Percentiles rank a stretch among this genome's conserved stretches.
phyloP scores from a whole-genome alignment of 1,284 basidiomycete species.

The Cystobasidium sp. region DNA sequence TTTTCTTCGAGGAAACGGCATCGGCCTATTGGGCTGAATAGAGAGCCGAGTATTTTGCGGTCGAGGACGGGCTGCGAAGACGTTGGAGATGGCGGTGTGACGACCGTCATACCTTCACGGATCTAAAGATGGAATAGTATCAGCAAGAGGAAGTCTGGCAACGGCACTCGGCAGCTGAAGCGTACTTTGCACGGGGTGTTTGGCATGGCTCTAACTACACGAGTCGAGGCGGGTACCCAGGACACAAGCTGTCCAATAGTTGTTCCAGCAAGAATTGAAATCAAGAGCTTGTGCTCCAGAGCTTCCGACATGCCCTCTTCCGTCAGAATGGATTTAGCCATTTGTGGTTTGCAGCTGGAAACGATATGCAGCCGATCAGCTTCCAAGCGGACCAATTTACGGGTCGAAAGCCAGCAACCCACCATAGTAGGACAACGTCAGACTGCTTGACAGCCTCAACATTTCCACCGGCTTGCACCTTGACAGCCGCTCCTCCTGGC shows the following conservation, averaged over 20 bases:
- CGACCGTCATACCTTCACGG: conserved; percentile 94
- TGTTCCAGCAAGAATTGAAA: conserved; percentile 95
- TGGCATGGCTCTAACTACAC: conserved; percentile 95
- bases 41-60: conserved; percentile 79
- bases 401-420: conserved; percentile 51
- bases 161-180: conserved; percentile 7
- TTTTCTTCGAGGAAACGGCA: conserved; percentile 94
- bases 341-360: conserved; percentile 87
- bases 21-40: conserved; percentile 92
- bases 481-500: conserved; percentile 60
- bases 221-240: conserved; percentile 77
- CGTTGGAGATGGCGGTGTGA: conserved; percentile 69
- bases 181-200: conserved; percentile 94
- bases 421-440: conserved; percentile 89
- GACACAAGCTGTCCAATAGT: conserved; percentile 78
- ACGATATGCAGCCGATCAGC: conserved; percentile 7
- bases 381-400: conserved; percentile 10
- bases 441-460: conserved; percentile 71
- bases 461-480: conserved; percentile 69
- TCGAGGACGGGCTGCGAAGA: conserved; percentile 64
- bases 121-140: conserved; percentile 64
- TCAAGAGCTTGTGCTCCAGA: conserved; percentile 83
- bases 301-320: conserved; percentile 85
- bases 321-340: conserved; percentile 74
- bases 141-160: not conserved